A percentile compares a stretch with the other conserved stretches of the same genome.
Evolutionary conservation across 805 yeast genomes (phyloP).

Genomic region (Saturnispora dispora): DNA sequence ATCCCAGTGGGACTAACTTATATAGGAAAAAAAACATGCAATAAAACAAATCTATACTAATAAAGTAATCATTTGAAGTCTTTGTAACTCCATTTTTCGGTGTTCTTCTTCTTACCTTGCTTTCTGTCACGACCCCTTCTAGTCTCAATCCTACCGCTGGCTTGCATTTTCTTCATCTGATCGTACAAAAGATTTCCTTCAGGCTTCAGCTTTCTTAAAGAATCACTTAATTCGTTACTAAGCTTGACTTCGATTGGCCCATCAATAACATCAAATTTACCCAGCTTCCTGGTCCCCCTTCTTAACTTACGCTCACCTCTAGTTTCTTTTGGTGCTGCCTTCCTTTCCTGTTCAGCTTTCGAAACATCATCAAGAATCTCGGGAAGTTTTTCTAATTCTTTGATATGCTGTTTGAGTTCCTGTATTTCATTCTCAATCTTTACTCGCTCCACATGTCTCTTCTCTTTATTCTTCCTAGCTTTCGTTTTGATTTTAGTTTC

Average conservation of each 20-base stretch:
- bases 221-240: slow-evolving; percentile 79
- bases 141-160: slow-evolving; percentile 79
- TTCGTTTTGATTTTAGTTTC: slow-evolving; percentile 63
- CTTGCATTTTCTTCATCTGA: slow-evolving; percentile 71
- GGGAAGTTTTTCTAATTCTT: slow-evolving; percentile 46
- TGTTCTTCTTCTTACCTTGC: slow-evolving; percentile 62
- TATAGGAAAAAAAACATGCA: not conserved
- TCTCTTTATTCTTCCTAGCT: slow-evolving; percentile 64
- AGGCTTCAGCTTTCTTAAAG: slow-evolving; percentile 74
- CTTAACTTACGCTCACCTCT: slow-evolving; percentile 19
- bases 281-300: slow-evolving; percentile 29
- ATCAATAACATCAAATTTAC: slow-evolving; percentile 35
- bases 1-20: slow-evolving; percentile 10
- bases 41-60: not conserved
- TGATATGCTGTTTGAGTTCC: slow-evolving; percentile 49
- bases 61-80: slow-evolving; percentile 52
- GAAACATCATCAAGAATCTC: slow-evolving; percentile 29
- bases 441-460: slow-evolving; percentile 49
- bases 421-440: slow-evolving; percentile 46
- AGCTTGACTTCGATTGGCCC: slow-evolving; percentile 66
- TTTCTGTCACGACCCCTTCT: slow-evolving; percentile 59
- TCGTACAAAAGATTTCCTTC: slow-evolving; percentile 85
- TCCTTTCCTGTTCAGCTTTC: slow-evolving; percentile 4
- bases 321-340: slow-evolving; percentile 11
- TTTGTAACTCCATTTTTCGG: slow-evolving; percentile 91